Evolutionary conservation across 2,329 filamentous ascomycete species (phyloP).

Genomic region (Davidsoniella eucalypti): DNA sequence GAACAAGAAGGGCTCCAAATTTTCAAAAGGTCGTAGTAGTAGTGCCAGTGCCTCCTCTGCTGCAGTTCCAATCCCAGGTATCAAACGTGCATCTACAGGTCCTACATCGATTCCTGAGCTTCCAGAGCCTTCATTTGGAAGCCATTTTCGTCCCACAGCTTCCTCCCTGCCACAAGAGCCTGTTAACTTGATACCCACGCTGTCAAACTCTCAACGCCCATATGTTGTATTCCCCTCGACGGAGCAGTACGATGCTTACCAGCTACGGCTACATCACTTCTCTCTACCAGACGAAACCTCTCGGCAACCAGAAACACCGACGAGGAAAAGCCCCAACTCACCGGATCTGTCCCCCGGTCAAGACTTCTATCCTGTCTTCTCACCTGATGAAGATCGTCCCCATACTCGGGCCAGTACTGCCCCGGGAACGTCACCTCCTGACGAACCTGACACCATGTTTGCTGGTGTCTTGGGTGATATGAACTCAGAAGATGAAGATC

Average conservation of each 20-base stretch:
- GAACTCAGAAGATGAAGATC: constrained; percentile 1
- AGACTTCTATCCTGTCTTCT: constrained; percentile 4
- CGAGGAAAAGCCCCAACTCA: not conserved
- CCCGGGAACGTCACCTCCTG: not conserved
- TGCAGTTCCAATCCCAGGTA: not conserved
- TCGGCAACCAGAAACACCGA: not conserved
- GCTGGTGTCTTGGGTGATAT: constrained; percentile 10
- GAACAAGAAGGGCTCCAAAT: not conserved
- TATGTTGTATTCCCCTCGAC: not conserved
- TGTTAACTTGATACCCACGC: no score
- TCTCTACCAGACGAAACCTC: not conserved
- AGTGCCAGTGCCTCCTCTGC: not conserved
- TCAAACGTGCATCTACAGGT: not conserved
- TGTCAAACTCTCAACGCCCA: no score
- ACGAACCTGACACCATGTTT: constrained; percentile 8
- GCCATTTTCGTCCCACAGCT: not conserved
- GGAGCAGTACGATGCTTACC: not conserved
- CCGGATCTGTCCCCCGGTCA: not conserved
- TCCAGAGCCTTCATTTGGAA: not conserved
- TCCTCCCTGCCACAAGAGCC: not conserved
- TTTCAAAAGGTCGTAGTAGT: not conserved
- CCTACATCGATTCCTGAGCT: constrained; percentile 1
- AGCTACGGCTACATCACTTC: no score
- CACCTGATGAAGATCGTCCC: constrained; percentile 1
- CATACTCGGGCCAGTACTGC: constrained; percentile 1